Evolutionary conservation across 2,329 filamentous ascomycete species (phyloP).

Genomic region (Ascochyta fabae): DNA sequence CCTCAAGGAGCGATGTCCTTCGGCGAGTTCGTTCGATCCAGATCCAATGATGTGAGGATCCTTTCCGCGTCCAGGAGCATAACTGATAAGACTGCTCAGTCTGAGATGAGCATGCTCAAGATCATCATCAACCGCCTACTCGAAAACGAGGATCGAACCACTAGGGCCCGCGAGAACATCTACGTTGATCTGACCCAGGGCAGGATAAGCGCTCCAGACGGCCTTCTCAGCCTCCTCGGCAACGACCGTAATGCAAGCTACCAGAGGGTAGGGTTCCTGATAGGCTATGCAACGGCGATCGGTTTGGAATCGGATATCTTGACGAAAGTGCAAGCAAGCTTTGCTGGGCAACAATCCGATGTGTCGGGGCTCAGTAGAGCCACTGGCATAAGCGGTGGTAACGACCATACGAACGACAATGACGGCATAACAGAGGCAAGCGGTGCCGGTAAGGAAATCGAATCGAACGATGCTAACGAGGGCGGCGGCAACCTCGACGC

Average conservation of each 20-base stretch:
- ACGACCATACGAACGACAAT: not conserved
- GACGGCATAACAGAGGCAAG: not conserved
- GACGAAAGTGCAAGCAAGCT: not conserved
- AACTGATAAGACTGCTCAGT: not conserved
- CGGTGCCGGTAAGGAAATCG: not conserved
- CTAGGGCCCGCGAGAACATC: not conserved
- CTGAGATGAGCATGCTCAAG: slow-evolving; percentile 45
- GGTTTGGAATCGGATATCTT: not conserved
- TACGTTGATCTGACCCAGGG: not conserved
- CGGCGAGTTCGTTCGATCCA: not conserved
- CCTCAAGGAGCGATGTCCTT: not conserved
- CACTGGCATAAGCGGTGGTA: not conserved
- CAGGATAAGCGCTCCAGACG: not conserved
- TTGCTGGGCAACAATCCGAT: not conserved
- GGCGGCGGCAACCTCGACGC: not conserved
- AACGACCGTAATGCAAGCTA: not conserved
- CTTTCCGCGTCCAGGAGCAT: too few relatives aligned
- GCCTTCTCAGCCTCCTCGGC: not conserved
- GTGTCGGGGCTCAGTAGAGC: not conserved
- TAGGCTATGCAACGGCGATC: slow-evolving; percentile 1
- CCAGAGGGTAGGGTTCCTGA: not conserved
- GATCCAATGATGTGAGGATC: not conserved
- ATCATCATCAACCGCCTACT: slow-evolving; percentile 25
- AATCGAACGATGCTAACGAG: not conserved
- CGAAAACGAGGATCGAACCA: not conserved